phyloP scores from a whole-genome alignment of 257 asterid genomes.

The Nicotiana benthamiana region DNA sequence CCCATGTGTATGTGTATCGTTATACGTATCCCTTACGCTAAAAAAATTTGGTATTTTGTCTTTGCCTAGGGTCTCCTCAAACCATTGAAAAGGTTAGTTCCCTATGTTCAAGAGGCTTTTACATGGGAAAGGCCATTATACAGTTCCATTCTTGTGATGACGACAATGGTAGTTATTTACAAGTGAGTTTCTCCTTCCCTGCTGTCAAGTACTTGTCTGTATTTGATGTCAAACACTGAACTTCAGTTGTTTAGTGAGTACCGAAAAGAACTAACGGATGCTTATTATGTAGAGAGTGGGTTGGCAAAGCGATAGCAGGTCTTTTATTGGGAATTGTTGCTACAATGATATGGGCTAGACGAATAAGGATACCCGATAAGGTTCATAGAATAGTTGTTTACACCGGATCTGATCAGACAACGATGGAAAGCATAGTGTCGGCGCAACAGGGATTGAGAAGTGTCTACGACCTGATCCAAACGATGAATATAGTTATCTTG shows the following conservation, averaged over 20 bases:
- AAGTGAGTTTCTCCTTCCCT: slow-evolving; percentile 31
- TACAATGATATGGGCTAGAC: slow-evolving; percentile 39
- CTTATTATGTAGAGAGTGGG: slow-evolving; percentile 57
- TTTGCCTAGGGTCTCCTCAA: slow-evolving; percentile 52
- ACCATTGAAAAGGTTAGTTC: slow-evolving; percentile 32
- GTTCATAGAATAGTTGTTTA: slow-evolving; percentile 40
- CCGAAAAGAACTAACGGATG: not conserved
- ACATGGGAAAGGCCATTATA: slow-evolving; percentile 60
- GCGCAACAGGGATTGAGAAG: slow-evolving; percentile 73
- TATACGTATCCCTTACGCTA: not conserved
- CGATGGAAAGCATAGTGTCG: slow-evolving; percentile 75
- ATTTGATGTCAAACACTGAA: not conserved
- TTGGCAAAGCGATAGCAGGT: slow-evolving; percentile 55
- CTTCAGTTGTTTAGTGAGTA: not conserved
- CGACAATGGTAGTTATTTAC: slow-evolving; percentile 44
- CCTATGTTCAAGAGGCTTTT: slow-evolving; percentile 28
- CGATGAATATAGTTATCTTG: slow-evolving; percentile 45
- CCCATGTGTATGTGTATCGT: not conserved
- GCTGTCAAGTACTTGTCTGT: not conserved
- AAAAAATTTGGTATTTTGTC: not conserved
- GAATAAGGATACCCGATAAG: slow-evolving; percentile 23
- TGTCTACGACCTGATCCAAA: slow-evolving; percentile 46
- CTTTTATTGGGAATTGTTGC: slow-evolving; percentile 45
- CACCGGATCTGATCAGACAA: slow-evolving; percentile 55
- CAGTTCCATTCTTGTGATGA: slow-evolving; percentile 29